Percentiles rank a stretch among this genome's conserved stretches.
phyloP scores from a whole-genome alignment of 805 yeast species.

The Jamesozyma rosinii region DNA sequence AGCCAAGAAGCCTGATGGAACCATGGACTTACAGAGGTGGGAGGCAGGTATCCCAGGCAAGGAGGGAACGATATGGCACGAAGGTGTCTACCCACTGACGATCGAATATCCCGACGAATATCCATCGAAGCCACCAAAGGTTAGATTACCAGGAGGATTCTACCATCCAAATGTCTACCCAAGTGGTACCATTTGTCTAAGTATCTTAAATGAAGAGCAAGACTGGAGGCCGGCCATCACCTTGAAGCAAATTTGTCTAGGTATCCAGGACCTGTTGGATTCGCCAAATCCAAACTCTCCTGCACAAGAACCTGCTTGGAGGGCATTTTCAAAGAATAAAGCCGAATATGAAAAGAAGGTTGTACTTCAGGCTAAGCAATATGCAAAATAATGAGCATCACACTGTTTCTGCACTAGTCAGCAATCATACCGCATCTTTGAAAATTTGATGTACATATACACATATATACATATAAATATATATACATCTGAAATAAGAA shows the following conservation, averaged over 20 bases:
- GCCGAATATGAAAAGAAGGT: constrained; percentile 67
- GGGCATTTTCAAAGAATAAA: constrained; percentile 64
- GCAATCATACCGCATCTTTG: not conserved
- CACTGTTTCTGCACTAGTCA: not conserved
- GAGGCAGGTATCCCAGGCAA: constrained; percentile 95
- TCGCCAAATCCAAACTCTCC: constrained; percentile 93
- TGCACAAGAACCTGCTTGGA: constrained; percentile 96
- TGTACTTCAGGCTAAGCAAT: constrained; percentile 67
- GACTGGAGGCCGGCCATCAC: constrained; percentile 98
- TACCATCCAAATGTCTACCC: constrained; percentile 98
- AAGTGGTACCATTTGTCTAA: constrained; percentile 89
- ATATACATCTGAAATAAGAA: not conserved
- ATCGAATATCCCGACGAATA: constrained; percentile 81
- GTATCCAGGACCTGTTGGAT: constrained; percentile 83
- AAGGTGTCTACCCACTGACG: constrained; percentile 79
- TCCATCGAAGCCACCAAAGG: constrained; percentile 95
- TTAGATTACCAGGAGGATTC: constrained; percentile 78
- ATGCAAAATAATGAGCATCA: constrained; percentile 35
- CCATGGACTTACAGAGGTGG: constrained; percentile 81
- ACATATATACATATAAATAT: not conserved
- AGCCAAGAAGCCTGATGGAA: constrained; percentile 65
- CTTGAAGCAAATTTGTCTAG: constrained; percentile 77
- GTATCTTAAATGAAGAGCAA: constrained; percentile 86
- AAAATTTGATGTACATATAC: not conserved
- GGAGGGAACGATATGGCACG: constrained; percentile 75